Evolutionary conservation across 129 eudicot species (phyloP).

Genomic region (Flaveria sonorensis): DNA sequence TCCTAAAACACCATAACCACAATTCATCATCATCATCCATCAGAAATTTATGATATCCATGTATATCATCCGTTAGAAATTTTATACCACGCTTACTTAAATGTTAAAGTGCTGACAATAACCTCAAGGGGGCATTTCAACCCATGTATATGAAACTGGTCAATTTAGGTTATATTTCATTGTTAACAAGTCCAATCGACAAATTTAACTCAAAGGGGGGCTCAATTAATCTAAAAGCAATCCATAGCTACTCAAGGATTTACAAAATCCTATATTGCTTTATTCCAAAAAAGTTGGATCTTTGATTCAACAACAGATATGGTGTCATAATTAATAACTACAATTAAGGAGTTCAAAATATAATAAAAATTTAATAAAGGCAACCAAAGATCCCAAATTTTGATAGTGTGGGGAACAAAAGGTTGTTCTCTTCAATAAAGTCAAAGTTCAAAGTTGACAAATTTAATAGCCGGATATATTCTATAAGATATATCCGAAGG

Average conservation of each 20-base stretch:
- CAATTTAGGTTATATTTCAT: not conserved
- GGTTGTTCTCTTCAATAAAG: not conserved
- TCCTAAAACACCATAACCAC: slow-evolving; percentile 4
- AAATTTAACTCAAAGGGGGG: not conserved
- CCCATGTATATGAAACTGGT: not conserved
- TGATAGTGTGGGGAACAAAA: not conserved
- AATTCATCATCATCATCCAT: not conserved
- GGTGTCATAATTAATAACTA: not conserved
- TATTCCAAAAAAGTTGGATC: not conserved
- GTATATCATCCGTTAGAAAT: not conserved
- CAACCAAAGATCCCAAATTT: not conserved
- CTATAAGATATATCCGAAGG: too few relatives aligned
- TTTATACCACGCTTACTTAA: not conserved
- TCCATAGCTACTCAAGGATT: not conserved
- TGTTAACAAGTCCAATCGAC: not conserved
- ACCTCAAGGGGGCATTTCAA: slow-evolving; percentile 1
- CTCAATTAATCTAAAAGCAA: not conserved
- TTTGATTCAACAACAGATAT: not conserved
- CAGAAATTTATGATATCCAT: not conserved
- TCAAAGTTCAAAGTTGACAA: not conserved
- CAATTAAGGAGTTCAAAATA: too few relatives aligned
- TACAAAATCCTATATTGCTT: not conserved
- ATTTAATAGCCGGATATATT: too few relatives aligned
- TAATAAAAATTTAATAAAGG: not conserved
- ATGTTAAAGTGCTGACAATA: slow-evolving; percentile 7